Percentiles rank a stretch among this genome's conserved stretches.
These are phyloP conservation scores for Crassisporium funariophilum DNA, from an alignment of 768 basidiomycete genomes.

Conservation along the genomic window DNA sequence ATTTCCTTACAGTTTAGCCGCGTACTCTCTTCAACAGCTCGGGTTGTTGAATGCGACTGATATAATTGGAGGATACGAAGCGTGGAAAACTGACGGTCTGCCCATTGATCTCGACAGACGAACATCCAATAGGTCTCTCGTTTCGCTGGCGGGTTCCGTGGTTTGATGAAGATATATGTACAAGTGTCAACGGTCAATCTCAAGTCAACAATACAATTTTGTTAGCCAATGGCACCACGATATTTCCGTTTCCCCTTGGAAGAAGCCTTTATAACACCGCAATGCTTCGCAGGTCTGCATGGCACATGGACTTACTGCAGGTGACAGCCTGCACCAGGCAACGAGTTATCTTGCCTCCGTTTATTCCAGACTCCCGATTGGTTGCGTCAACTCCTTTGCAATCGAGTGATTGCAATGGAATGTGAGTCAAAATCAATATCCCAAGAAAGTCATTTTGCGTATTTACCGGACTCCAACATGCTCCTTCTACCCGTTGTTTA, in stretches of 20 bases:
- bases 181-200: not conserved
- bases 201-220: slow-evolving; percentile 2
- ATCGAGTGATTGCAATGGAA: too few species aligned
- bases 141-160: slow-evolving; percentile 28
- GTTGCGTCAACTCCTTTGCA: too few species aligned
- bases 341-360: too few species aligned
- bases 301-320: too few species aligned
- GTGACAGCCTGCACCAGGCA: too few species aligned
- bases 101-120: slow-evolving; percentile 43
- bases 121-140: slow-evolving; percentile 21
- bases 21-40: slow-evolving; percentile 65
- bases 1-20: slow-evolving; percentile 56
- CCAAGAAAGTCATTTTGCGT: too few species aligned
- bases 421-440: too few species aligned
- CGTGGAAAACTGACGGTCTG: slow-evolving; percentile 70
- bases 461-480: too few species aligned
- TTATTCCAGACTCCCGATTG: too few species aligned
- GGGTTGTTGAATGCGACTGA: slow-evolving; percentile 78
- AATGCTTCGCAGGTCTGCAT: too few species aligned
- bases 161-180: slow-evolving; percentile 14
- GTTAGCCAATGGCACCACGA: slow-evolving; percentile 7
- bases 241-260: slow-evolving; percentile 7
- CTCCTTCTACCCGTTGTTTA: too few species aligned
- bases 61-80: slow-evolving; percentile 71
- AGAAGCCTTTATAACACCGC: not conserved